Base-by-base conservation (phyloP, 306 rosid genomes). In the Herpetospermum pedunculosum region DNA sequence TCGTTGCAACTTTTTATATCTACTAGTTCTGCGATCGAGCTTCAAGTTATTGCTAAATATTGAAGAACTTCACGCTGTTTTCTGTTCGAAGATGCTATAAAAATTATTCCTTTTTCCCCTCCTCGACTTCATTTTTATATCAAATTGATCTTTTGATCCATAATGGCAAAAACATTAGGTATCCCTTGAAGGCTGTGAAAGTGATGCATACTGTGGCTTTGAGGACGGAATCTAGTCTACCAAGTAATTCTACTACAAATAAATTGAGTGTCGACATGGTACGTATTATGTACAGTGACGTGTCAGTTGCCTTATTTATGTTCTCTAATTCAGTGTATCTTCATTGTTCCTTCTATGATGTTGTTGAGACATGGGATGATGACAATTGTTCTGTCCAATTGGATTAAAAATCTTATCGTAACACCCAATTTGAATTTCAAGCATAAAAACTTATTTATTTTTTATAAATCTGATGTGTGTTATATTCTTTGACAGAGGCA, bases 191-290 rank as follows among this genome's bases (percentile, higher is more conserved):
- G 84, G 94, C 98, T 78, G 98, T 88, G 37, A 91, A 84, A 81
- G 98, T 91, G 72, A 94, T 94, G 97, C 97, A 89, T 37, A 70
- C 91, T 28, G 98, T 89, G 83, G 98, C 98, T 41, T 77, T 86
- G 75, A 84, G 96, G 86, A 91, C 92, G 3, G 97, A 91, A 75
- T 88, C 91, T 57, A 84, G 84, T 73, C 82, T 81, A 72, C 75
- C 82, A 70, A 75, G 80, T 73, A 78, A 74, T 40, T 75, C 63
- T 63, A 73, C 87, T 74, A 75, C 81, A 23, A 84, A 60, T 79
- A 82, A 75, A 70, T 73, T 84, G 76, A 78, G 81, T 72, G 63
- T 83, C 62, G 75, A 62, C 48, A 70, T 82, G 85, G 98, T 88
- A 84, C 40, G 88, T 64, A 40, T 62, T 48, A 43, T 16, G 47